Conservation (phyloP, 352 stramenopile species). For the Aphanomyces cochlioides region DNA sequence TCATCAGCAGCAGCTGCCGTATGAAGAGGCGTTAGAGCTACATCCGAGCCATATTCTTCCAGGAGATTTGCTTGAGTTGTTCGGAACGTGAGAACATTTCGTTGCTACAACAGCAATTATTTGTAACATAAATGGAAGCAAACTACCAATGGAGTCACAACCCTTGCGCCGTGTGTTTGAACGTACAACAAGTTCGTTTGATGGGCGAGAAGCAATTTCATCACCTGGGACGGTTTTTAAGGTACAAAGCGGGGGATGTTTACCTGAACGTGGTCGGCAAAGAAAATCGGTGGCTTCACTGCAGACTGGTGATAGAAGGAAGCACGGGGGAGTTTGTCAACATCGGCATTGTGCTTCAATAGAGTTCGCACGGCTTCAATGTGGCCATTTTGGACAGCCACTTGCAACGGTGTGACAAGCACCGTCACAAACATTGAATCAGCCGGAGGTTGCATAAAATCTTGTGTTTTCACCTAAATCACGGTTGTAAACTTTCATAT, state of each 20-base stretch:
- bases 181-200: constrained; percentile 71
- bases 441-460: constrained; percentile 43
- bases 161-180: constrained; percentile 28
- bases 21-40: constrained; percentile 72
- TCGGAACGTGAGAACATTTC: constrained; percentile 59
- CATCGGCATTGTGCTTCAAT: constrained; percentile 26
- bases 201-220: constrained; percentile 55
- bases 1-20: constrained; percentile 59
- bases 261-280: constrained; percentile 56
- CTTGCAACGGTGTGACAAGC: constrained; percentile 23
- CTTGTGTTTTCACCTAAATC: constrained; percentile 53
- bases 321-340: constrained; percentile 40
- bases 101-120: constrained; percentile 36
- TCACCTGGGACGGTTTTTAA: constrained; percentile 38
- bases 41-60: constrained; percentile 61
- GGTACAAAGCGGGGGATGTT: neutral
- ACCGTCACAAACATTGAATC: constrained; percentile 21
- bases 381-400: constrained; percentile 37
- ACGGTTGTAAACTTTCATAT: neutral
- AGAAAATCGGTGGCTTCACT: constrained; percentile 64
- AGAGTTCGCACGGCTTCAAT: constrained; percentile 43
- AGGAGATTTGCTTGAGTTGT: constrained; percentile 61
- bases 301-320: constrained; percentile 65
- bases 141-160: constrained; percentile 29
- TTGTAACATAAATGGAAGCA: constrained; percentile 18